Percentiles rank a stretch among this genome's conserved stretches.
phyloP scores from a whole-genome alignment of 208 protist species.

The Herpetomonas samuelpessoai region DNA sequence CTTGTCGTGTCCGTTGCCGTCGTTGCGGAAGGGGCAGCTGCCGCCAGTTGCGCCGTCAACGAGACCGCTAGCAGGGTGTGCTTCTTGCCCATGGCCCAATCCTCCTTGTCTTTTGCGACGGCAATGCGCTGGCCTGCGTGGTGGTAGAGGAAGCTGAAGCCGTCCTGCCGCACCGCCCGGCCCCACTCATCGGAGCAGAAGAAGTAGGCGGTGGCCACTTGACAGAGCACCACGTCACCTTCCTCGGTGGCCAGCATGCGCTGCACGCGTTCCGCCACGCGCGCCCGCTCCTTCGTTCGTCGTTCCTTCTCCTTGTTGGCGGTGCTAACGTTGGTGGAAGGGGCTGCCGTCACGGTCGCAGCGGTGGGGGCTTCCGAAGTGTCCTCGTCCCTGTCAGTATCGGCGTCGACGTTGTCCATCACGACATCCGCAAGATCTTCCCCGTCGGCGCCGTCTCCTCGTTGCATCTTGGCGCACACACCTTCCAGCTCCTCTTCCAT shows the following conservation, averaged over 20 bases:
- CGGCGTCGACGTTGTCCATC: not conserved
- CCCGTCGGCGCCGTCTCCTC: not conserved
- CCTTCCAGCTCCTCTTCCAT: not conserved
- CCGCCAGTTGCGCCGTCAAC: too few relatives aligned
- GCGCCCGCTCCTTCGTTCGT: not conserved
- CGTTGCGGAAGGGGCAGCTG: too few relatives aligned
- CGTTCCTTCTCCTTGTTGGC: not conserved
- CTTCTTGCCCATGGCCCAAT: not conserved
- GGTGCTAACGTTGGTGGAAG: not conserved
- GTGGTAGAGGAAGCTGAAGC: constrained; percentile 30
- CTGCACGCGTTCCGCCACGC: not conserved
- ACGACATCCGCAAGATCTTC: not conserved
- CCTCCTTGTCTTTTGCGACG: not conserved
- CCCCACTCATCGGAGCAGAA: constrained; percentile 55
- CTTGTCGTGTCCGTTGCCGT: too few relatives aligned
- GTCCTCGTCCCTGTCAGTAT: not conserved
- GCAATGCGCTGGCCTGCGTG: constrained; percentile 17
- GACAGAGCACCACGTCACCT: constrained; percentile 32
- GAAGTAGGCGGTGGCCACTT: constrained; percentile 66
- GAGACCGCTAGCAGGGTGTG: not conserved
- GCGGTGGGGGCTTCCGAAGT: not conserved
- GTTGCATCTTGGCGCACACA: too few relatives aligned
- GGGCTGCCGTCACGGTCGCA: not conserved
- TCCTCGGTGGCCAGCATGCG: constrained; percentile 7
- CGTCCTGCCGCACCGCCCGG: constrained; percentile 17